Evolutionary conservation across 1,139 yeast genomes (phyloP), one percentile per base, ranked within the genome.

Genomic region (Kodamaea fungicola): DNA sequence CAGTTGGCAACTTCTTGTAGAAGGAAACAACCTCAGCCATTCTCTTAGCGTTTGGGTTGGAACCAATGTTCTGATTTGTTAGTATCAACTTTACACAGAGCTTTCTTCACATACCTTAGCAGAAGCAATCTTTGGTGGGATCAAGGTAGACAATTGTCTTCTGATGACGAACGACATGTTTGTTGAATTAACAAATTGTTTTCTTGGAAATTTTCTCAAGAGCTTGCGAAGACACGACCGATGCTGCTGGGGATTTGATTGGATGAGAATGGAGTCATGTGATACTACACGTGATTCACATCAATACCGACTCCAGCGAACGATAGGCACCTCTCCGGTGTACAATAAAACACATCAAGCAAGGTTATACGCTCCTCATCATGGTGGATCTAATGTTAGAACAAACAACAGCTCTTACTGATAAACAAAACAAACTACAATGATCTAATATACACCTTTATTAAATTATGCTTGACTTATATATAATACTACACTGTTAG

Each of bases 71-170:
- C 86, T 83, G 64, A 27, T 28, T 32, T 39, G 76, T 71, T 69
- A 71, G 76, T 71, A 67, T 37, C 12, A 9, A 10, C 13, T 27
- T 27, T 27, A 8, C 9, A 19, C 12, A 24, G 27, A 10, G 12
- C 9, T 27, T 8, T 12, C 9, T 9, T n/a, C 34, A 83, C 90
- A 61, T 78, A 84, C 94, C 70, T 82, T 78, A 41, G 96, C 94
- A 48, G 97, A 89, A 43, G 96, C 97, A 62, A 92, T 83, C 94
- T 92, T 92, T 63, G 98, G 98, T 57, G 98, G 98, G 61, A 92
- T 89, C 73, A 92, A 78, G 59, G 97, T 85, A 53, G 97, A 89
- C 67, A 92, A 78, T 61, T 84, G 85, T 74, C 97, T 90, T 83
- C 86, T 89, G 62, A 80, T 75, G 67, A 89, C 76, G 74, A 83